Evolutionary conservation across 768 basidiomycete species (phyloP).

Genomic region (Mycena maculata): DNA sequence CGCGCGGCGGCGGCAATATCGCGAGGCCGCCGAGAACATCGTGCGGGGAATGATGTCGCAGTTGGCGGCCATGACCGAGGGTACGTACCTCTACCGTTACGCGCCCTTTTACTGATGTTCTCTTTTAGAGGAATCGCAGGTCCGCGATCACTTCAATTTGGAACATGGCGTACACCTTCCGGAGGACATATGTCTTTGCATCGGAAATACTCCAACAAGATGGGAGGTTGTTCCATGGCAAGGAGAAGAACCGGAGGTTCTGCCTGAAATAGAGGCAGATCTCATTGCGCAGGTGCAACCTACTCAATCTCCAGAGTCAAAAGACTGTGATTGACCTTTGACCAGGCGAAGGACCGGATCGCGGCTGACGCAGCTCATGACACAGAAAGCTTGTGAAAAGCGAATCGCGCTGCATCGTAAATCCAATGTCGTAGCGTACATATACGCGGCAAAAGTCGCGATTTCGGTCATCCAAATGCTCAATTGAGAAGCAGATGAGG

Average conservation of each 20-base stretch:
- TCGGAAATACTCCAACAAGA: constrained; percentile 78
- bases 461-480: too few species aligned
- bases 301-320: constrained; percentile 35
- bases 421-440: too few species aligned
- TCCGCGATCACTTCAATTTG: constrained; percentile 75
- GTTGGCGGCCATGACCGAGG: constrained; percentile 73
- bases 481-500: too few species aligned
- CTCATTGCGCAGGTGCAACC: constrained; percentile 69
- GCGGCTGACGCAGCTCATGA: constrained; percentile 13
- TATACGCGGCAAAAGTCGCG: too few species aligned
- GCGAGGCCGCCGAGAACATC: constrained; percentile 72
- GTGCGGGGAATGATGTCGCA: constrained; percentile 74
- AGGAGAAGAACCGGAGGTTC: constrained; percentile 64
- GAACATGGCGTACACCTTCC: constrained; percentile 82
- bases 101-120: constrained; percentile 6
- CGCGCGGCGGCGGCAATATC: constrained; percentile 72
- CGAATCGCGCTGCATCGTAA: too few species aligned
- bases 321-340: neutral
- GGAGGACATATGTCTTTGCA: constrained; percentile 82
- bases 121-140: constrained; percentile 72
- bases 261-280: constrained; percentile 74
- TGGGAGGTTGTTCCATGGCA: constrained; percentile 75
- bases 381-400: constrained; percentile 13
- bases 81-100: constrained; percentile 48
- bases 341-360: constrained; percentile 24